phyloP scores from a whole-genome alignment of 2,329 filamentous ascomycete species.

The Alternaria sp. region DNA sequence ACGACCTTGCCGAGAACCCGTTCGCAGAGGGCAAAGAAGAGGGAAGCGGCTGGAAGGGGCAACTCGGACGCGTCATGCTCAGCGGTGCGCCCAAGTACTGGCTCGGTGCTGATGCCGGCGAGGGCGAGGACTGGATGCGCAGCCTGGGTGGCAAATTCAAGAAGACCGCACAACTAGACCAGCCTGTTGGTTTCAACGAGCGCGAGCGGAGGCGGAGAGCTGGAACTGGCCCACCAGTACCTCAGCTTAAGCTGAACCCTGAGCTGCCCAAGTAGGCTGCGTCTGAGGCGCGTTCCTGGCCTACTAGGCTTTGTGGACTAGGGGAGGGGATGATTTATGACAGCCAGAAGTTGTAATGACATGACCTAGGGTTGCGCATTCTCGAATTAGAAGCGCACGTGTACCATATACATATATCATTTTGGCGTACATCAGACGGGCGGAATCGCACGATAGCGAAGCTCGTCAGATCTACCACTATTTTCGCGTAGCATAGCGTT shows the following conservation, averaged over 20 bases:
- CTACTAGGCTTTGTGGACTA: neutral
- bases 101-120: conserved; percentile 71
- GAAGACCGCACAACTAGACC: conserved; percentile 48
- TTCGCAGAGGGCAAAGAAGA: conserved; percentile 74
- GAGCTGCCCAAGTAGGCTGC: conserved; percentile 27
- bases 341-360: conserved; percentile 10
- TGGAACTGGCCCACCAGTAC: conserved; percentile 63
- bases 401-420: conserved; percentile 8
- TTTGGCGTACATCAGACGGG: neutral
- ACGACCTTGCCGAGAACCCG: conserved; percentile 66
- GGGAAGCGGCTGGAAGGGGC: conserved; percentile 79
- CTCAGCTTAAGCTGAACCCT: conserved; percentile 35
- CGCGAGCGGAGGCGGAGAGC: conserved; percentile 66
- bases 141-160: conserved; percentile 68
- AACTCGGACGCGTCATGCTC: conserved; percentile 79
- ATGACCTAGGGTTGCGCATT: conserved; percentile 3
- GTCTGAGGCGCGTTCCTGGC: neutral
- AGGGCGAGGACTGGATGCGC: conserved; percentile 71
- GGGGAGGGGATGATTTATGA: conserved; percentile 12
- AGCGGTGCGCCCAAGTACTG: conserved; percentile 77
- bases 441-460: neutral
- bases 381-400: conserved; percentile 2
- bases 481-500: conserved; percentile 3
- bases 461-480: neutral
- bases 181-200: conserved; percentile 58